Evolutionary conservation across 257 asterid species (phyloP), one percentile per base, ranked within the genome.

Genomic region (Craterostigma plantagineum): DNA sequence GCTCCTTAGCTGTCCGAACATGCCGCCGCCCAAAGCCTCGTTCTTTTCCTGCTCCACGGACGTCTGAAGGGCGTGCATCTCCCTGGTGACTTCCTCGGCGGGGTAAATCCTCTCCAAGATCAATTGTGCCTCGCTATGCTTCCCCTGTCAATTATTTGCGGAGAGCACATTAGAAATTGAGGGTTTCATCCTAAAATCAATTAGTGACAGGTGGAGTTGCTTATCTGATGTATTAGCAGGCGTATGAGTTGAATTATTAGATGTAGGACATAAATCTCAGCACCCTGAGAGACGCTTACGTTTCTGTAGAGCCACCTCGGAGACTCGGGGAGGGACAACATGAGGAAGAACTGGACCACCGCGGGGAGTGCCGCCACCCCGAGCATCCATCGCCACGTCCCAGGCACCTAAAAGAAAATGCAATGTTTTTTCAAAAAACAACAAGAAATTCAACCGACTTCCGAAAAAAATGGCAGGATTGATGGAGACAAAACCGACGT

Each of bases 341-440:
- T 76, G 51, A 80, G 43, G 27, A 76, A 0, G 44, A 80, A 71
- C 46, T 80, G 91, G 40, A 73, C 37, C n/a, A 76, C 6, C 0
- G 93, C 75, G 3, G 91, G 93, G 45, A 76, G 14, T 7, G 79
- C 77, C 0, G 86, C 93, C 16, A 76, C 75, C 10, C 93, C 93
- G 10, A 80, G 82, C 93, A 80, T 80, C 91, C 93, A 73, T 3
- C 86, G 71, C 91, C 91, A 80, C 0, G 85, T 68, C 43, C 79
- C 74, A 7, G 59, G 67, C 9, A 66, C 55, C 84, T 76, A 12
- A 11, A 34, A 23, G 30, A 23, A 23, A 23, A 23, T 6, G 30
- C 30, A 6, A n/a, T n/a, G n/a, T n/a, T n/a, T n/a, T n/a, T 23
- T 23, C 7, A 11, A 23, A 23, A 30, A 8, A n/a, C n/a, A 8